These are phyloP conservation scores for Rhizopus arrhizus DNA, from an alignment of 371 early-diverging fungal genomes.

Conservation along the genomic window DNA sequence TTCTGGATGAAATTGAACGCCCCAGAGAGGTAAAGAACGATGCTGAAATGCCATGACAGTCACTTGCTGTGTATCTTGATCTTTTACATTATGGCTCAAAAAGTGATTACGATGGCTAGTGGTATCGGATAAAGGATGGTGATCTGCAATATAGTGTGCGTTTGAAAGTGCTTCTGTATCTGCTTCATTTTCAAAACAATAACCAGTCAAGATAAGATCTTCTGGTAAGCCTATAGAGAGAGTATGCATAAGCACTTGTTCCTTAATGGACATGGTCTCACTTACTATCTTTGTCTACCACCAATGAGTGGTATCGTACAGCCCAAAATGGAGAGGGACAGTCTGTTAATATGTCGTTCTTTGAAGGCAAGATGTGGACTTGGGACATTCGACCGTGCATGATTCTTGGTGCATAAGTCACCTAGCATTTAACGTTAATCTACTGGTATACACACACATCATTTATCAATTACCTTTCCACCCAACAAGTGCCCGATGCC, in stretches of 20 bases:
- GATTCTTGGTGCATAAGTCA: slow-evolving; percentile 68
- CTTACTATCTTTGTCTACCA: slow-evolving; percentile 62
- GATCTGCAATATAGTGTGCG: slow-evolving; percentile 37
- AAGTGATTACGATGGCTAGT: slow-evolving; percentile 28
- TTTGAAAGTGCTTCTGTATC: slow-evolving; percentile 44
- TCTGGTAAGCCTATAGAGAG: slow-evolving; percentile 56
- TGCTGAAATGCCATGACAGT: slow-evolving; percentile 88
- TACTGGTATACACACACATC: background rate
- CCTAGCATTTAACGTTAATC: slow-evolving; percentile 26
- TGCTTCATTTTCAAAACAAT: slow-evolving; percentile 52
- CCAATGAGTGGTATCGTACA: slow-evolving; percentile 91
- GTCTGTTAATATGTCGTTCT: slow-evolving; percentile 55
- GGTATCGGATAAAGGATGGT: background rate
- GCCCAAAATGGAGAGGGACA: slow-evolving; percentile 73
- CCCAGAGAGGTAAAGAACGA: slow-evolving; percentile 71
- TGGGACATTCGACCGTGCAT: slow-evolving; percentile 87
- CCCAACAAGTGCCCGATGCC: slow-evolving; percentile 84
- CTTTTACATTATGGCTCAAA: slow-evolving; percentile 21
- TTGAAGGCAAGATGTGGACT: slow-evolving; percentile 45
- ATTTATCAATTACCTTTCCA: slow-evolving; percentile 57
- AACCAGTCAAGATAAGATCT: slow-evolving; percentile 59
- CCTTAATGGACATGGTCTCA: background rate
- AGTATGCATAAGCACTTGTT: slow-evolving; percentile 16
- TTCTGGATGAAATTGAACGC: slow-evolving; percentile 98
- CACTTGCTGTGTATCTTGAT: slow-evolving; percentile 15